Evolutionary conservation across 352 stramenopile species (phyloP).

Genomic region (Pythium biforme): DNA sequence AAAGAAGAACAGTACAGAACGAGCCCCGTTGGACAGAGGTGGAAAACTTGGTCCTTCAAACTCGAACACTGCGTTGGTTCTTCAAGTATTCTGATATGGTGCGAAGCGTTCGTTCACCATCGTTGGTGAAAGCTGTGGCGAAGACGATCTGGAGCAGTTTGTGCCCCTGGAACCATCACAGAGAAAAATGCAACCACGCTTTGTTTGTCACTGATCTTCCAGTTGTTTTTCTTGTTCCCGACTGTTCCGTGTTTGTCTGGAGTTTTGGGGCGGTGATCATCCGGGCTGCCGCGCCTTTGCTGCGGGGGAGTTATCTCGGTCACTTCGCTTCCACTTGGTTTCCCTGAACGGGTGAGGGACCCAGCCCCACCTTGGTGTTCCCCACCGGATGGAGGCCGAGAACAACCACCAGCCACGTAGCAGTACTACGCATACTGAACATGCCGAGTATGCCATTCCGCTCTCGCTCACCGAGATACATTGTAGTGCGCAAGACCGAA

Average conservation of each 20-base stretch:
- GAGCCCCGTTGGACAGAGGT: not conserved
- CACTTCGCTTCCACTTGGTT: conserved; percentile 5
- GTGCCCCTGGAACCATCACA: too few species aligned
- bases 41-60: not conserved
- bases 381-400: conserved; percentile 2
- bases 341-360: conserved; percentile 3
- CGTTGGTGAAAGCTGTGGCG: too few species aligned
- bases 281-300: not conserved
- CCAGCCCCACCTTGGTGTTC: not conserved
- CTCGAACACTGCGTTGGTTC: too few species aligned
- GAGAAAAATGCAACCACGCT: not conserved
- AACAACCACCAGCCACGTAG: not conserved
- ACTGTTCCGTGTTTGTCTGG: not conserved
- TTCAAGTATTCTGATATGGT: not conserved
- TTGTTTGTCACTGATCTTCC: not conserved
- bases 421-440: too few species aligned
- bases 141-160: too few species aligned
- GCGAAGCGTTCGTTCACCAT: not conserved
- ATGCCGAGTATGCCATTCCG: too few species aligned
- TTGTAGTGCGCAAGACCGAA: not conserved
- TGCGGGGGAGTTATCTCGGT: not conserved
- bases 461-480: not conserved
- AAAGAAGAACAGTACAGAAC: not conserved
- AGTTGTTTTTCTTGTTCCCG: conserved; percentile 1
- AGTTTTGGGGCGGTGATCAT: not conserved